Base-by-base conservation (phyloP, 495 filamentous ascomycete genomes). In the Cercophora newfieldiana region DNA sequence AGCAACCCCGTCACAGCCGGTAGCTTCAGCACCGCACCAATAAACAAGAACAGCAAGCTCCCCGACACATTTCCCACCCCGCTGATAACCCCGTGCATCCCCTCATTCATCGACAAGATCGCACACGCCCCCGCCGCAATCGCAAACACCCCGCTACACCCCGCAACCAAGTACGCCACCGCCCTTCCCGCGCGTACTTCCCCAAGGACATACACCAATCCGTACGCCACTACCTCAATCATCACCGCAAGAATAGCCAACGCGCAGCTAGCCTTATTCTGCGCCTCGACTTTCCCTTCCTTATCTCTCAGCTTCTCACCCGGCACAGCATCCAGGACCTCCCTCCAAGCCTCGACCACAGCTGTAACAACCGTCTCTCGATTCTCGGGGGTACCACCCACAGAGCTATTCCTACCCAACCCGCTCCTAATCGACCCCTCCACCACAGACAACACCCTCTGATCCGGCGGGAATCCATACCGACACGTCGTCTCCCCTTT, bases 101-200 rank as follows among this genome's bases (percentile, higher is more conserved):
- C 61, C 1, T 51, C 49, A 19, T 63, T 33, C 61, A 63, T 63
- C 1, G 61, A 51, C 61, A 63, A n/a, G 1, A 47, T 29, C 2
- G 61, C 48, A 3, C 22, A 47, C 28, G 26, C 49, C 1, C 61
- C 61, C 12, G 48, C 47, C 6, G 18, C 47, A 2, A 63, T 55
- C n/a, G 26, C 49, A 18, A 63, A 21, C 10, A 55, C 28, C 28
- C 26, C 24, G 28, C 49, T 63, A 21, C 59, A 57, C 3, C 22
- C 16, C 54, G 25, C 59, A n/a, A 63, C 29, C 14, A 25, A 19
- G 12, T 19, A 7, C 22, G 49, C 29, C 5, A 55, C 3, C 19
- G 30, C 7, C 26, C 31, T 25, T 10, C 47, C 18, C 2, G 8
- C 21, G 16, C 8, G 24, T 7, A 19, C 29, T 7, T 48, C 37